A percentile compares a stretch with the other conserved stretches of the same genome.
These are phyloP conservation scores for Russula ochroleuca DNA, from an alignment of 768 basidiomycete species.

Conservation along the genomic window DNA sequence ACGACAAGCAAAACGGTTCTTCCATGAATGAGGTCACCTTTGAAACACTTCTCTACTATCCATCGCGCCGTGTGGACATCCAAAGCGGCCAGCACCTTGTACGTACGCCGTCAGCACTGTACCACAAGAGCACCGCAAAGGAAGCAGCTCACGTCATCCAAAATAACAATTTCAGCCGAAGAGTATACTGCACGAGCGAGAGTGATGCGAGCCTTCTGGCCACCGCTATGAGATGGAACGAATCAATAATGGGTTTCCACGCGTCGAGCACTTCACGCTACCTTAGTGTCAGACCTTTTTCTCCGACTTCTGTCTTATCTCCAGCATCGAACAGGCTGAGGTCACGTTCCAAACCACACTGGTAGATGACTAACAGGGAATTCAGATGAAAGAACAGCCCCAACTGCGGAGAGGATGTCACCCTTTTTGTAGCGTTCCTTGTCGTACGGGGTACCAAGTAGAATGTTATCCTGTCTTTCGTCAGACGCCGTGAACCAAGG, in stretches of 20 bases:
- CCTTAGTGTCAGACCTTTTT: constrained; percentile 50
- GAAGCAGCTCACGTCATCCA: constrained; percentile 61
- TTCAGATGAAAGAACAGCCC: background rate
- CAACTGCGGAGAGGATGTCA: constrained; percentile 12
- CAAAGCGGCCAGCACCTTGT: constrained; percentile 44
- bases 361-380: constrained; percentile 22
- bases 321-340: constrained; percentile 46
- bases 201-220: constrained; percentile 56
- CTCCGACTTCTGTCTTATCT: constrained; percentile 54
- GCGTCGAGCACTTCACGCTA: background rate
- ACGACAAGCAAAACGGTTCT: constrained; percentile 54
- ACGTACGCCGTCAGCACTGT: background rate
- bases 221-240: constrained; percentile 37
- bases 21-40: constrained; percentile 44
- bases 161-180: constrained; percentile 53
- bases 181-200: constrained; percentile 59
- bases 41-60: constrained; percentile 49
- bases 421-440: constrained; percentile 42
- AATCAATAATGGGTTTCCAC: background rate
- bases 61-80: constrained; percentile 51
- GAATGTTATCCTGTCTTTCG: constrained; percentile 42
- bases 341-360: constrained; percentile 37
- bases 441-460: constrained; percentile 47
- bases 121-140: background rate
- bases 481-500: background rate